These are phyloP conservation scores for Phalaenopsis hybrid DNA, from an alignment of 116 monocot species.

Conservation along the genomic window DNA sequence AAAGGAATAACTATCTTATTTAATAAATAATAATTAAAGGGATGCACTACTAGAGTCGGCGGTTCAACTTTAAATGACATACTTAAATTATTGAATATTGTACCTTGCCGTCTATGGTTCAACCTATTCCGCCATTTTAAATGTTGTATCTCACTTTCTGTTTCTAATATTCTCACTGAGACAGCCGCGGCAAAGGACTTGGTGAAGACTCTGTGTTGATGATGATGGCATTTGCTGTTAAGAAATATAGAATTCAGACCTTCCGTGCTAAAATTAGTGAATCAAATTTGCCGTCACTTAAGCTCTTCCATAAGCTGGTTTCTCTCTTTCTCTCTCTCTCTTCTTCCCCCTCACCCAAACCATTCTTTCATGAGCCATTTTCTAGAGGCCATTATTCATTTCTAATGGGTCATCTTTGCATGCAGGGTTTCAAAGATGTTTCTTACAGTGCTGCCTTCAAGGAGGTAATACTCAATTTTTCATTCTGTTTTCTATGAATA, in stretches of 20 bases:
- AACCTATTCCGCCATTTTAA: neutral
- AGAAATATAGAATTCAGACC: conserved; percentile 48
- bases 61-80: too few relatives aligned
- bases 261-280: conserved; percentile 86
- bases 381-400: neutral
- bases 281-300: conserved; percentile 61
- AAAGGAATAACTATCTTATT: too few relatives aligned
- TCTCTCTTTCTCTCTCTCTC: conserved; percentile 19
- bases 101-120: neutral
- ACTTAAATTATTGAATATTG: too few relatives aligned
- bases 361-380: too few relatives aligned
- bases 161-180: neutral
- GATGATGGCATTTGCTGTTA: conserved; percentile 82
- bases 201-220: conserved; percentile 68
- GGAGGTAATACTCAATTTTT: conserved; percentile 41
- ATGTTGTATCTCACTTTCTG: neutral
- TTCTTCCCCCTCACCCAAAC: neutral
- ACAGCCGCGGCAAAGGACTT: conserved; percentile 81
- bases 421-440: conserved; percentile 70
- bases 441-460: conserved; percentile 74
- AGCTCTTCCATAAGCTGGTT: conserved; percentile 73
- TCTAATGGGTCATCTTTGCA: neutral
- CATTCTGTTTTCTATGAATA: neutral
- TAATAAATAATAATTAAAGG: too few relatives aligned
- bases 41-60: too few relatives aligned